phyloP scores from a whole-genome alignment of 208 protist genomes.

The Naegleria lovaniensis region DNA sequence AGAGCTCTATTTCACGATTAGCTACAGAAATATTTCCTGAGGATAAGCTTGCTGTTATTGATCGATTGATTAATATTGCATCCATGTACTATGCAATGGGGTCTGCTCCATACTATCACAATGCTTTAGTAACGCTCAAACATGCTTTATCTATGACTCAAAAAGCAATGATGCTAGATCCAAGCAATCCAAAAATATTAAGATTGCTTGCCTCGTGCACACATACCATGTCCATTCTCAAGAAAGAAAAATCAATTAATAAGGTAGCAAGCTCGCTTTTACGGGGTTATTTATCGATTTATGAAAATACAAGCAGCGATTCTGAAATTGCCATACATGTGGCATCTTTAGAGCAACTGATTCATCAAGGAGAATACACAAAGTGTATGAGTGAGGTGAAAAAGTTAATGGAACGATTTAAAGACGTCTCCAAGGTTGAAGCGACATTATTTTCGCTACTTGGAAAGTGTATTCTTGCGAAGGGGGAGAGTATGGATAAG shows the following conservation, averaged over 20 bases:
- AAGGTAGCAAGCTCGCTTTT: background rate
- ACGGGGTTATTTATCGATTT: background rate
- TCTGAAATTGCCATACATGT: background rate
- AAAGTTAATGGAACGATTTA: background rate
- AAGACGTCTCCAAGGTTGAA: background rate
- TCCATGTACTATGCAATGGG: slow-evolving; percentile 6
- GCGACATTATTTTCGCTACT: background rate
- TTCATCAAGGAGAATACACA: background rate
- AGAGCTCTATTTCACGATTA: background rate
- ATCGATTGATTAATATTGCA: slow-evolving; percentile 6
- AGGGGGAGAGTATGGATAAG: background rate
- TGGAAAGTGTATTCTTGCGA: background rate
- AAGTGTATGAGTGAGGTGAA: background rate
- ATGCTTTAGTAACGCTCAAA: background rate
- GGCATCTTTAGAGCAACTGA: background rate
- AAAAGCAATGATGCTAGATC: slow-evolving; percentile 12
- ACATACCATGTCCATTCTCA: background rate
- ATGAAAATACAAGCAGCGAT: background rate
- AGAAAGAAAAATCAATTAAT: background rate
- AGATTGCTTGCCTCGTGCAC: background rate
- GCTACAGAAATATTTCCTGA: background rate
- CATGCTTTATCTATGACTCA: background rate
- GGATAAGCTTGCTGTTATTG: background rate
- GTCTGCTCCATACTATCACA: background rate
- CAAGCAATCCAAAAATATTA: background rate